A percentile compares a stretch with the other conserved stretches of the same genome.
phyloP scores from a whole-genome alignment of 2,329 filamentous ascomycete genomes.

The Ceratocystis harringtonii region DNA sequence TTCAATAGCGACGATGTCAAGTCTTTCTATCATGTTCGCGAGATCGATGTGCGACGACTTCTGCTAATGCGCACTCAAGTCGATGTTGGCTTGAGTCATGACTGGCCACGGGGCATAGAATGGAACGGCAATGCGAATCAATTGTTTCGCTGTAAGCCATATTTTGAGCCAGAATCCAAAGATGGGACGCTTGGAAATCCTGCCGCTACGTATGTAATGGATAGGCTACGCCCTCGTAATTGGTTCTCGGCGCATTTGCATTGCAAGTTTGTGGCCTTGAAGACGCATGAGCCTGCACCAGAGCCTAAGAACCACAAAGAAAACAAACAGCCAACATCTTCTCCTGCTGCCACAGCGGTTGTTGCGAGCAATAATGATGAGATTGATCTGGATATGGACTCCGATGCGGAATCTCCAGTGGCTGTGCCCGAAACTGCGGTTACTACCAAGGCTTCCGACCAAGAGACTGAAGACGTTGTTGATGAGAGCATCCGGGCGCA shows the following conservation, averaged over 20 bases:
- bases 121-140: slow-evolving; percentile 52
- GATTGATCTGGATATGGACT: slow-evolving; percentile 51
- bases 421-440: not conserved
- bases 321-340: slow-evolving; percentile 14
- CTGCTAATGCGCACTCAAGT: slow-evolving; percentile 73
- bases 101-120: slow-evolving; percentile 83
- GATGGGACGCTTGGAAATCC: slow-evolving; percentile 63
- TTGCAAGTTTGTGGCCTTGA: slow-evolving; percentile 65
- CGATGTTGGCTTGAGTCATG: slow-evolving; percentile 83
- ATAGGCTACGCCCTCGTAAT: slow-evolving; percentile 63
- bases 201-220: slow-evolving; percentile 66
- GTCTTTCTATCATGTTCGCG: slow-evolving; percentile 77
- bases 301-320: slow-evolving; percentile 25
- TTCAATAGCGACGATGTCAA: slow-evolving; percentile 64
- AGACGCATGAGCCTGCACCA: slow-evolving; percentile 29
- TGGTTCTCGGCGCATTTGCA: slow-evolving; percentile 96
- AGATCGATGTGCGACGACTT: slow-evolving; percentile 81
- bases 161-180: slow-evolving; percentile 61
- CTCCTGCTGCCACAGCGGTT: not conserved
- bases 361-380: slow-evolving; percentile 44
- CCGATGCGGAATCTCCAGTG: slow-evolving; percentile 30
- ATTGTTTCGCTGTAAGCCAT: slow-evolving; percentile 58
- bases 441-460: slow-evolving; percentile 13
- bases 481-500: slow-evolving; percentile 50
- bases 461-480: not conserved